Evolutionary conservation across 768 basidiomycete genomes (phyloP).

Genomic region (Daedaleopsis nitida): DNA sequence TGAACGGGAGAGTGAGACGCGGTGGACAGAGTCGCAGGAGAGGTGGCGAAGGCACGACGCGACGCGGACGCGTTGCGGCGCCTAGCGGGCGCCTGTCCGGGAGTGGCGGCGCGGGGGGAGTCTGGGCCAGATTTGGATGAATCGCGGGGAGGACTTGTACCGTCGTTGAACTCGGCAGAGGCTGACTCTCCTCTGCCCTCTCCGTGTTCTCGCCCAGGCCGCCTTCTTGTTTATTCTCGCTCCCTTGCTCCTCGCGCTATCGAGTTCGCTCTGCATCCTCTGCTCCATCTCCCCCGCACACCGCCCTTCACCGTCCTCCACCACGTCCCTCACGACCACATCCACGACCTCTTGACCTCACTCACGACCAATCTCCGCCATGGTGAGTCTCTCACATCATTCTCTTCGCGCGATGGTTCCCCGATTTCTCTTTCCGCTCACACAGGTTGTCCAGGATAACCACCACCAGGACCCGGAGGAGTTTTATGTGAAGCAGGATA

Average conservation of each 20-base stretch:
- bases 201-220: background rate
- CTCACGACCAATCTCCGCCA: slow-evolving; percentile 10
- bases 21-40: background rate
- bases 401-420: slow-evolving; percentile 6
- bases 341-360: slow-evolving; percentile 22
- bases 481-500: slow-evolving; percentile 94
- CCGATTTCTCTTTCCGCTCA: slow-evolving; percentile 11
- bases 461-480: slow-evolving; percentile 91
- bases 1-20: background rate
- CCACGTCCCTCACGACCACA: slow-evolving; percentile 22
- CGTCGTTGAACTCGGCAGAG: background rate
- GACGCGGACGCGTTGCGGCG: slow-evolving; percentile 3
- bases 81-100: background rate
- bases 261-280: slow-evolving; percentile 14
- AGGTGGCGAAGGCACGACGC: background rate
- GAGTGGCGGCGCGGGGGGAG: slow-evolving; percentile 9
- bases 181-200: slow-evolving; percentile 1
- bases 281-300: slow-evolving; percentile 17
- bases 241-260: slow-evolving; percentile 17
- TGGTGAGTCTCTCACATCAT: slow-evolving; percentile 26
- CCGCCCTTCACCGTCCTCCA: slow-evolving; percentile 14
- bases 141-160: slow-evolving; percentile 10
- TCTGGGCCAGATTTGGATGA: slow-evolving; percentile 10
- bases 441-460: slow-evolving; percentile 49
- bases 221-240: slow-evolving; percentile 14